Conservation (phyloP, 257 asterid genomes). For the Solanum piurae region DNA sequence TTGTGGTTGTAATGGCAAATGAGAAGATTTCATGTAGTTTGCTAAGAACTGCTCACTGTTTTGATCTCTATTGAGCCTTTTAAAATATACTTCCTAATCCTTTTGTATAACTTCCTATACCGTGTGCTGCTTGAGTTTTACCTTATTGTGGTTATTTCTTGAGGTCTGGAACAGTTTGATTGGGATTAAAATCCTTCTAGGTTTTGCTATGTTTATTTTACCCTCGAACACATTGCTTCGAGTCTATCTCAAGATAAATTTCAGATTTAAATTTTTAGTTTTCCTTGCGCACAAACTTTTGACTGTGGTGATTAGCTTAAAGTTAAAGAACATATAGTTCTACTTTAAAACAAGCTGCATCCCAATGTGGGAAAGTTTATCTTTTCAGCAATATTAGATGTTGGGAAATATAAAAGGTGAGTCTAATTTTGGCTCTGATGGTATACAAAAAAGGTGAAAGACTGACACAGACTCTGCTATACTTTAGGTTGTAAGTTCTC, state of each 20-base stretch:
- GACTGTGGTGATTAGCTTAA: neutral
- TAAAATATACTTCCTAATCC: neutral
- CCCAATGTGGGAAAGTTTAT: neutral
- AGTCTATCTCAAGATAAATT: neutral
- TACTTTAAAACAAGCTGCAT: neutral
- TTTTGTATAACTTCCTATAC: neutral
- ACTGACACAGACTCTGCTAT: neutral
- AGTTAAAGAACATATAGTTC: neutral
- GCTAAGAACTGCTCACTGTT: slow-evolving; percentile 72
- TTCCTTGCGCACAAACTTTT: neutral
- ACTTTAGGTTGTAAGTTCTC: neutral
- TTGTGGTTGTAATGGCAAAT: slow-evolving; percentile 70
- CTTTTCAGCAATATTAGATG: neutral
- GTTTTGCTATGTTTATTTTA: neutral
- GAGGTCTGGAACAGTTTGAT: neutral
- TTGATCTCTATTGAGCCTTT: slow-evolving; percentile 7
- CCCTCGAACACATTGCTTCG: neutral
- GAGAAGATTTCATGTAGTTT: slow-evolving; percentile 76
- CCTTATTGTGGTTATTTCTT: neutral
- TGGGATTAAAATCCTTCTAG: neutral
- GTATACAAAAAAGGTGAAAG: neutral
- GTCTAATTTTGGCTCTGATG: neutral
- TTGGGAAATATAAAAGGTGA: neutral
- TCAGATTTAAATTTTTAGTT: neutral
- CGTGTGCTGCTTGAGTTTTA: neutral